Conservation (phyloP, 2,329 filamentous ascomycete genomes). For the Aspergillus quadrilineatus region DNA sequence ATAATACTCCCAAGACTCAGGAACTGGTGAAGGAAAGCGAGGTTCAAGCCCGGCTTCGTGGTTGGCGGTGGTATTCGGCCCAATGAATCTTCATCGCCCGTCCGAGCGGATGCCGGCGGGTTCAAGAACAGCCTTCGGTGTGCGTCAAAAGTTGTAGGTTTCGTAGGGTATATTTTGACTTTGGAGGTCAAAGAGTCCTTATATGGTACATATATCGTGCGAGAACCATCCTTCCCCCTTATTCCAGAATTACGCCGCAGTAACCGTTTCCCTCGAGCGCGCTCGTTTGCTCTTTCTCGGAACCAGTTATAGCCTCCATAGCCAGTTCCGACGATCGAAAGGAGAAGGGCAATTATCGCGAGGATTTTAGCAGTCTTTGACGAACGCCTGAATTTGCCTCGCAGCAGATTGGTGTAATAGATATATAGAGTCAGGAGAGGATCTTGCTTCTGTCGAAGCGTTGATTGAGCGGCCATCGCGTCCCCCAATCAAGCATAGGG, state of each 20-base stretch:
- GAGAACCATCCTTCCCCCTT: constrained; percentile 88
- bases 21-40: constrained; percentile 96
- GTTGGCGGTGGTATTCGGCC: constrained; percentile 77
- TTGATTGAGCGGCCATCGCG: constrained; percentile 83
- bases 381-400: constrained; percentile 58
- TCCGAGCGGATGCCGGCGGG: constrained; percentile 77
- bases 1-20: constrained; percentile 95
- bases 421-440: constrained; percentile 62
- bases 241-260: constrained; percentile 89
- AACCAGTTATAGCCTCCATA: constrained; percentile 80
- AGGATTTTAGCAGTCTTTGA: constrained; percentile 71
- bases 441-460: constrained; percentile 67
- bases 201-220: constrained; percentile 94
- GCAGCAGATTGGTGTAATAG: constrained; percentile 51
- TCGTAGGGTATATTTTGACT: constrained; percentile 86
- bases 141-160: constrained; percentile 91
- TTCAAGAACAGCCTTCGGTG: constrained; percentile 91
- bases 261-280: constrained; percentile 76
- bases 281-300: constrained; percentile 70
- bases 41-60: constrained; percentile 89
- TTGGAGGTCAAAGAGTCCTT: constrained; percentile 74
- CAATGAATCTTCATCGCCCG: constrained; percentile 62
- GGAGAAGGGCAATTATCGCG: constrained; percentile 70
- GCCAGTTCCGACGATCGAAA: constrained; percentile 75
- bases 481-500: background rate